Percentiles rank a stretch among this genome's conserved stretches.
phyloP scores from a whole-genome alignment of 768 basidiomycete genomes.

The Auriscalpium vulgare region DNA sequence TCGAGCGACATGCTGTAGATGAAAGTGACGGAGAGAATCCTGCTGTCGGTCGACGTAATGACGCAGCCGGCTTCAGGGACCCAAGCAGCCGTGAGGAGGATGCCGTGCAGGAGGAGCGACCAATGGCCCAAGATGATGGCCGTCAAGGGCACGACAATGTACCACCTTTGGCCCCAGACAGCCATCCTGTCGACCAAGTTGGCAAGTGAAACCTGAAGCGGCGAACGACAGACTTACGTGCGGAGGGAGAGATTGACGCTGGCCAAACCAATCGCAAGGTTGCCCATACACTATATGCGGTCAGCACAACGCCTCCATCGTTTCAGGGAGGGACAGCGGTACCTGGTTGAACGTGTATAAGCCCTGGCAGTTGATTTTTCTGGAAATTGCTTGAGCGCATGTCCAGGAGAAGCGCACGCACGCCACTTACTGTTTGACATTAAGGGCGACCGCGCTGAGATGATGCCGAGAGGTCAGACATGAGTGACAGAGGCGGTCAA shows the following conservation, averaged over 20 bases:
- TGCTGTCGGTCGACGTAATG: slow-evolving; percentile 55
- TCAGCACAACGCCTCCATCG: background rate
- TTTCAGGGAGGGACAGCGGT: background rate
- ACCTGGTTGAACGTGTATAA: slow-evolving; percentile 43
- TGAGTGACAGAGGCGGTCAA: background rate
- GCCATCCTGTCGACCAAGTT: slow-evolving; percentile 37
- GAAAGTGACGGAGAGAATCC: slow-evolving; percentile 58
- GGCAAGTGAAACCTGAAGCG: background rate
- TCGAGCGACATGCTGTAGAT: slow-evolving; percentile 77
- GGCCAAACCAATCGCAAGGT: slow-evolving; percentile 36
- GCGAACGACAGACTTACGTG: slow-evolving; percentile 23
- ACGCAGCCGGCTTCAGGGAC: slow-evolving; percentile 41
- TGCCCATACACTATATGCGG: slow-evolving; percentile 31
- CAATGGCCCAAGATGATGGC: slow-evolving; percentile 62
- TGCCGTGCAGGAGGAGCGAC: slow-evolving; percentile 62
- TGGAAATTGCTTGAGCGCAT: slow-evolving; percentile 7
- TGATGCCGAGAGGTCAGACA: background rate
- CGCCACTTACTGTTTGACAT: slow-evolving; percentile 26
- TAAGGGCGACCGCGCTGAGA: slow-evolving; percentile 28
- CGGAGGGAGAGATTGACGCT: slow-evolving; percentile 40
- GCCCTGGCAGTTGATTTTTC: slow-evolving; percentile 35
- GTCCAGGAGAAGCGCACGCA: background rate
- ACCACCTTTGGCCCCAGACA: slow-evolving; percentile 54
- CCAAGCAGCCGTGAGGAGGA: slow-evolving; percentile 54
- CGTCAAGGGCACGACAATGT: slow-evolving; percentile 40